phyloP scores from a whole-genome alignment of 1,139 yeast species.

The Yamadazyma taylorii region DNA sequence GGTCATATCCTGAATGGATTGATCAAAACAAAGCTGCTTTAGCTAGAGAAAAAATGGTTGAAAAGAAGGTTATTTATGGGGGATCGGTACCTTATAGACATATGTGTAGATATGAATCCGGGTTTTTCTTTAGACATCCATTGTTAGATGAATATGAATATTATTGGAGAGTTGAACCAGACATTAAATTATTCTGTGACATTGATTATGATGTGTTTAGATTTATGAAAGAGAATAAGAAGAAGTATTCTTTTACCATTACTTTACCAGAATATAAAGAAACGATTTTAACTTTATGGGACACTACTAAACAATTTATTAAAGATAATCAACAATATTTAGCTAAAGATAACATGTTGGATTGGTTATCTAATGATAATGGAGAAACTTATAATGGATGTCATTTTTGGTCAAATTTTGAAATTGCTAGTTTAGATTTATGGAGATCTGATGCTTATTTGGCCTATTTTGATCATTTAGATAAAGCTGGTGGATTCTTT shows the following conservation, averaged over 20 bases:
- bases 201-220: slow-evolving; percentile 79
- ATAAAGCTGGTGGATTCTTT: slow-evolving; percentile 81
- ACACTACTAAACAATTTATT: slow-evolving; percentile 67
- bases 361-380: slow-evolving; percentile 68
- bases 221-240: slow-evolving; percentile 72
- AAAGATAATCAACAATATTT: slow-evolving; percentile 64
- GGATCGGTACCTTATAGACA: slow-evolving; percentile 65
- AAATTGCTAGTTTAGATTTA: slow-evolving; percentile 69
- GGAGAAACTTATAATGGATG: slow-evolving; percentile 73
- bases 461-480: slow-evolving; percentile 69
- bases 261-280: slow-evolving; percentile 80
- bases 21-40: slow-evolving; percentile 57
- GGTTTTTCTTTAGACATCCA: slow-evolving; percentile 82
- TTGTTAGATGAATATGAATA: slow-evolving; percentile 71
- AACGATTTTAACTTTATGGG: slow-evolving; percentile 83
- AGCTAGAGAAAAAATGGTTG: slow-evolving; percentile 50
- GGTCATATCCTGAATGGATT: slow-evolving; percentile 58
- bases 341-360: slow-evolving; percentile 65
- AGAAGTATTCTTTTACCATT: slow-evolving; percentile 77
- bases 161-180: slow-evolving; percentile 97
- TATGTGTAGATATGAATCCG: slow-evolving; percentile 93
- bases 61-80: slow-evolving; percentile 60
- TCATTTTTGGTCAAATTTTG: slow-evolving; percentile 90
- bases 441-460: slow-evolving; percentile 74
- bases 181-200: slow-evolving; percentile 74